Percentiles rank a stretch among this genome's conserved stretches.
These are phyloP conservation scores for Pseudonitzschia pungens DNA, from an alignment of 108 stramenopile genomes.

Conservation along the genomic window DNA sequence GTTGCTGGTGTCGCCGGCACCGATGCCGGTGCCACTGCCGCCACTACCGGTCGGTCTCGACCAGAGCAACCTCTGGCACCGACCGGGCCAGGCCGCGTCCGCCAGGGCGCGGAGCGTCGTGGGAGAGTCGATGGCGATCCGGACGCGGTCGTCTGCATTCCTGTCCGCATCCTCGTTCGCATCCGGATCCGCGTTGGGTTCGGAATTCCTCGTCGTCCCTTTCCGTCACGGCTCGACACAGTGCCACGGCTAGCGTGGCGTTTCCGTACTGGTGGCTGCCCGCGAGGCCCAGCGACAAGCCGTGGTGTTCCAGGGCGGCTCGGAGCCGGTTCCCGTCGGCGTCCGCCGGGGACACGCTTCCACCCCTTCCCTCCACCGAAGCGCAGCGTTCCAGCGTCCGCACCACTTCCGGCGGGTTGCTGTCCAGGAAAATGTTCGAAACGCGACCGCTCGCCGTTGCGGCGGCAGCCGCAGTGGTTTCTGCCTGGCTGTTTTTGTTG, in stretches of 20 bases:
- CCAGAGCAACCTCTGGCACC: conserved; percentile 60
- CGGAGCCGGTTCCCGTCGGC: conserved; percentile 22
- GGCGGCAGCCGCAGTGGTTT: too few species aligned
- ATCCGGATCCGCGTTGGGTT: neutral
- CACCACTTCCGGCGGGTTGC: conserved; percentile 31
- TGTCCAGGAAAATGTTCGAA: conserved; percentile 18
- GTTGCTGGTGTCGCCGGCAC: neutral
- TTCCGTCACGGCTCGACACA: conserved; percentile 44
- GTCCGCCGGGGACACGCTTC: conserved; percentile 24
- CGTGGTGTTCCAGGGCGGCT: conserved; percentile 21
- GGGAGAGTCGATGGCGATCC: neutral
- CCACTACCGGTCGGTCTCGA: conserved; percentile 7
- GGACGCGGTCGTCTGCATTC: too few species aligned
- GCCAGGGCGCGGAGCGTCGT: conserved; percentile 41
- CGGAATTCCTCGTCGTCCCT: neutral
- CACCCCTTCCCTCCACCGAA: conserved; percentile 31
- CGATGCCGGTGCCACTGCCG: too few species aligned
- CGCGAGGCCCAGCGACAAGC: conserved; percentile 40
- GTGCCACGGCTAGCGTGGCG: conserved; percentile 66
- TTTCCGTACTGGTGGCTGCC: conserved; percentile 75
- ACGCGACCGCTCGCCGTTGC: neutral
- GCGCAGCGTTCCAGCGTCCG: conserved; percentile 40
- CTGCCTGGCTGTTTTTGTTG: too few species aligned
- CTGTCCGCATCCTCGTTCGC: too few species aligned
- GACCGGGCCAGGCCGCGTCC: conserved; percentile 70